phyloP scores from a whole-genome alignment of 371 early-diverging fungal genomes.

The Chytridium lagenaria region DNA sequence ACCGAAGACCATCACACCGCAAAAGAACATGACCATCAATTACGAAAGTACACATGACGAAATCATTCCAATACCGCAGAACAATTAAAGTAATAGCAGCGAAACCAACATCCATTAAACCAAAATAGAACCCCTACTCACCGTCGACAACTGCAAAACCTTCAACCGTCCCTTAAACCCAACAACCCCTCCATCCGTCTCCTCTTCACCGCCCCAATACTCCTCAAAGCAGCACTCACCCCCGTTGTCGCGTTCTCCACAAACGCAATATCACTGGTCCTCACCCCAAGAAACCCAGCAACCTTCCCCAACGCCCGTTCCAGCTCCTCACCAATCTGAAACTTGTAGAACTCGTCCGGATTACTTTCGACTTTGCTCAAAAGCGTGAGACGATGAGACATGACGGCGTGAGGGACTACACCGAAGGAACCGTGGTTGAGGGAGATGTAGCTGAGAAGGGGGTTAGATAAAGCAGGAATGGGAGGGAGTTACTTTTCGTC shows the following conservation, averaged over 20 bases:
- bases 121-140: neutral
- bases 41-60: too few species aligned
- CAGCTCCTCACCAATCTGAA: neutral
- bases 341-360: conserved; percentile 34
- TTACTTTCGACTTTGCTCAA: conserved; percentile 20
- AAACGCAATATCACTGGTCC: conserved; percentile 25
- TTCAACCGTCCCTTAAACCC: neutral
- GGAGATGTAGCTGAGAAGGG: conserved; percentile 2
- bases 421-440: conserved; percentile 40
- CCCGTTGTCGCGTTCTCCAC: conserved; percentile 30
- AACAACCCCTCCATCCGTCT: neutral
- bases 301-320: conserved; percentile 23
- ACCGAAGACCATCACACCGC: neutral
- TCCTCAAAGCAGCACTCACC: conserved; percentile 25
- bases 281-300: conserved; percentile 19
- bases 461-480: neutral
- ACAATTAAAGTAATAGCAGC: too few species aligned
- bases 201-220: neutral
- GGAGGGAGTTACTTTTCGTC: neutral
- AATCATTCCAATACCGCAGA: too few species aligned
- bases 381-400: neutral
- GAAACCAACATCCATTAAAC: neutral
- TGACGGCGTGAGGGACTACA: conserved; percentile 10
- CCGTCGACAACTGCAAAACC: conserved; percentile 20
- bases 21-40: too few species aligned